phyloP scores from a whole-genome alignment of 1,284 basidiomycete genomes.

The Pseudomicrostroma phylloplanum region DNA sequence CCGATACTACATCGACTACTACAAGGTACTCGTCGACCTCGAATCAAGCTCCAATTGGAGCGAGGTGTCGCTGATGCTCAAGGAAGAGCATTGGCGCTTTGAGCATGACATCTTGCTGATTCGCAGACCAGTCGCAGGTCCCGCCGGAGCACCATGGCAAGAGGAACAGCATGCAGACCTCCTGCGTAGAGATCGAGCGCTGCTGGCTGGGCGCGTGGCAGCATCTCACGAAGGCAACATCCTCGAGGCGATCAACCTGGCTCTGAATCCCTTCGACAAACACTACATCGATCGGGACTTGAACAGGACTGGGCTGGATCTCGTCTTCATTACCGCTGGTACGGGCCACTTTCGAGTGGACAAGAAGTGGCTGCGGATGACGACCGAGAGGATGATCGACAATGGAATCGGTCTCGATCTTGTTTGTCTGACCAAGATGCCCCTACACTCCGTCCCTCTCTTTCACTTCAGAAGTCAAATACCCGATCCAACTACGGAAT shows the following conservation, averaged over 20 bases:
- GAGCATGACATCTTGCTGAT: slow-evolving; percentile 48
- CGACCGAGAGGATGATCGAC: slow-evolving; percentile 90
- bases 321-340: slow-evolving; percentile 83
- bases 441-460: slow-evolving; percentile 69
- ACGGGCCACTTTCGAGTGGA: slow-evolving; percentile 89
- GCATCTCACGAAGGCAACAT: slow-evolving; percentile 91
- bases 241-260: slow-evolving; percentile 87
- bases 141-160: slow-evolving; percentile 25
- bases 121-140: slow-evolving; percentile 30
- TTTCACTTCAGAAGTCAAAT: slow-evolving; percentile 43
- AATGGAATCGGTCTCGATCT: slow-evolving; percentile 87
- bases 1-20: slow-evolving; percentile 89
- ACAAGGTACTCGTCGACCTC: slow-evolving; percentile 74
- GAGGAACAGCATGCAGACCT: slow-evolving; percentile 35
- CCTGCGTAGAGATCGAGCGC: slow-evolving; percentile 31
- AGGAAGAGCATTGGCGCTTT: slow-evolving; percentile 58
- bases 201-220: slow-evolving; percentile 62
- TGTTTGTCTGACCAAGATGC: slow-evolving; percentile 83
- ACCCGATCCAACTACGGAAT: slow-evolving; percentile 9
- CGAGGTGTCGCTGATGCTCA: slow-evolving; percentile 74
- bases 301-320: slow-evolving; percentile 79
- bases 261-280: slow-evolving; percentile 84
- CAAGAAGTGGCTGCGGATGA: slow-evolving; percentile 80
- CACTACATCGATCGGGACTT: slow-evolving; percentile 94
- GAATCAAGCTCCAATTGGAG: slow-evolving; percentile 83